Evolutionary conservation across 768 basidiomycete genomes (phyloP).

Genomic region (Collybia sordida): DNA sequence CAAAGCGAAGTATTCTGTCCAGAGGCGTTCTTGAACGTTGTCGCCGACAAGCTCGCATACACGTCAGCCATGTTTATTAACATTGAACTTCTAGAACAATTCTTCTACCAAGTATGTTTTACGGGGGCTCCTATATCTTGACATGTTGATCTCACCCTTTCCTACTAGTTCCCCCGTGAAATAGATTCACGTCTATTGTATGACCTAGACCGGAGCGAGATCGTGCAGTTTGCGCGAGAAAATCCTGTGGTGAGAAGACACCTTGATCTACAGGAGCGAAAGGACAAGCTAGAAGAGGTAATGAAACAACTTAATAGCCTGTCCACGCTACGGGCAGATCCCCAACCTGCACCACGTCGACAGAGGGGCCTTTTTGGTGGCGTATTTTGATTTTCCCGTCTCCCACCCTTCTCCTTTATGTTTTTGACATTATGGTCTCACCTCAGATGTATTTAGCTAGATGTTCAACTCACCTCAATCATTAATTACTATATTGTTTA

Average conservation of each 20-base stretch:
- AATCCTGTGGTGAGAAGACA: conserved; percentile 88
- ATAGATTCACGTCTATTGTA: conserved; percentile 93
- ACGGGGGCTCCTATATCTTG: background rate
- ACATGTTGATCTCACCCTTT: conserved; percentile 1
- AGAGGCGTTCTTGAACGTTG: conserved; percentile 94
- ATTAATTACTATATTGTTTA: conserved; percentile 6
- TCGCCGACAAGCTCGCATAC: conserved; percentile 94
- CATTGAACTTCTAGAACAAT: conserved; percentile 96
- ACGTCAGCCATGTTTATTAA: conserved; percentile 99
- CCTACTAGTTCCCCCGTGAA: conserved; percentile 86
- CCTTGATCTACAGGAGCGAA: conserved; percentile 92
- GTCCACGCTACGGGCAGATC: conserved; percentile 83
- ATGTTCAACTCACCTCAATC: conserved; percentile 4
- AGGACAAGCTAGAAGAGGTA: conserved; percentile 97
- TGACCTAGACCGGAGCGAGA: conserved; percentile 89
- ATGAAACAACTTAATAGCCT: conserved; percentile 95
- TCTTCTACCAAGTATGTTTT: conserved; percentile 87
- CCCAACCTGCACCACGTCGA: conserved; percentile 69
- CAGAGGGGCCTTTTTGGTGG: conserved; percentile 78
- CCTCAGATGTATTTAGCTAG: conserved; percentile 7
- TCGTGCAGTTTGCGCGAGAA: conserved; percentile 90
- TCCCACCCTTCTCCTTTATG: background rate
- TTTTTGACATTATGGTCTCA: background rate
- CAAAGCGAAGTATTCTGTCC: conserved; percentile 91
- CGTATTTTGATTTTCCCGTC: conserved; percentile 50